These are phyloP conservation scores for Multifurca ochricompacta DNA, from an alignment of 768 basidiomycete genomes.

Conservation along the genomic window DNA sequence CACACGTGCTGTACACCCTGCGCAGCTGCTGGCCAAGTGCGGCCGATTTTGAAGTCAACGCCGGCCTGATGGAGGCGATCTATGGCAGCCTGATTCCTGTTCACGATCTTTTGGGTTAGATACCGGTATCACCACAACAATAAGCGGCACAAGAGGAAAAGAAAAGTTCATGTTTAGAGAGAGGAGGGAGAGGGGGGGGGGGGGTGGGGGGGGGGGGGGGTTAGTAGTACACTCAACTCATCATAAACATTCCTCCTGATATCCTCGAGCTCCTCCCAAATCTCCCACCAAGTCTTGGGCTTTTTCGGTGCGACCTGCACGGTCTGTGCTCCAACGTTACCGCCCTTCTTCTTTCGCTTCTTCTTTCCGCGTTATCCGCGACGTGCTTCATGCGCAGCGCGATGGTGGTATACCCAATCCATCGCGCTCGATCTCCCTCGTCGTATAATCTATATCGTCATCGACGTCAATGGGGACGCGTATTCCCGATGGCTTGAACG, in stretches of 20 bases:
- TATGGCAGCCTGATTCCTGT: conserved; percentile 36
- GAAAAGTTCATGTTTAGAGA: too few species aligned
- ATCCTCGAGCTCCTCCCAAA: conserved; percentile 61
- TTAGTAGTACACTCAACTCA: conserved; percentile 36
- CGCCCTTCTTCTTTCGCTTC: conserved; percentile 41
- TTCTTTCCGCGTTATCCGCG: conserved; percentile 49
- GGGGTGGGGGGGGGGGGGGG: too few species aligned
- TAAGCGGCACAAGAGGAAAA: too few species aligned
- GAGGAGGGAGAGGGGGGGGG: too few species aligned
- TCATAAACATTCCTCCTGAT: conserved; percentile 35
- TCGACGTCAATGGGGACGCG: conserved; percentile 36
- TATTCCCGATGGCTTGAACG: conserved; percentile 53
- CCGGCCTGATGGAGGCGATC: conserved; percentile 57
- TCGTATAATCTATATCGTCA: conserved; percentile 15
- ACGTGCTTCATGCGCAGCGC: conserved; percentile 43
- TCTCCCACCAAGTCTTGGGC: conserved; percentile 51
- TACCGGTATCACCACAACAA: too few species aligned
- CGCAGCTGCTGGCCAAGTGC: conserved; percentile 33
- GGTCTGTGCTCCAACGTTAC: conserved; percentile 26
- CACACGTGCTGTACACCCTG: conserved; percentile 38
- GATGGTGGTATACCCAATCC: conserved; percentile 62
- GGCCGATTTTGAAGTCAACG: conserved; percentile 42
- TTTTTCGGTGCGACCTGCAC: conserved; percentile 21
- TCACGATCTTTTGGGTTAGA: too few species aligned
- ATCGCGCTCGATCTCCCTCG: conserved; percentile 48